phyloP scores from a whole-genome alignment of 805 yeast genomes.

The Ogataea sp. region DNA sequence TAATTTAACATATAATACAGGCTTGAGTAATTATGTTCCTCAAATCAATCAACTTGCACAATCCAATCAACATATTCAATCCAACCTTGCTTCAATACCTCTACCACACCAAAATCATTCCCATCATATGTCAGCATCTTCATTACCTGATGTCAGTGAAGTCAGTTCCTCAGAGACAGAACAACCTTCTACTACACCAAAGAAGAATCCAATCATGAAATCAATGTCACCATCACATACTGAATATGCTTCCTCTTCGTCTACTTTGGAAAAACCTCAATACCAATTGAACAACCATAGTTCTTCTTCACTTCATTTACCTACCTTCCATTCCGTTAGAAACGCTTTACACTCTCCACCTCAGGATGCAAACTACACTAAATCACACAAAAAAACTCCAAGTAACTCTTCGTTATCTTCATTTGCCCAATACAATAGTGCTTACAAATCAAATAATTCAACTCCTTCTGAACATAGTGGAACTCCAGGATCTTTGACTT shows the following conservation, averaged over 20 bases:
- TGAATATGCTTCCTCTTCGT: too few relatives aligned
- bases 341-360: too few relatives aligned
- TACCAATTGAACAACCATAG: background rate
- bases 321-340: slow-evolving; percentile 17
- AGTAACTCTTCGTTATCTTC: background rate
- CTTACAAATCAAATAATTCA: background rate
- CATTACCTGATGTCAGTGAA: too few relatives aligned
- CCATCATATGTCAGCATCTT: too few relatives aligned
- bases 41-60: slow-evolving; percentile 3
- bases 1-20: background rate
- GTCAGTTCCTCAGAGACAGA: too few relatives aligned
- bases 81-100: too few relatives aligned
- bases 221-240: too few relatives aligned
- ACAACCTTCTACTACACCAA: too few relatives aligned
- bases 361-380: too few relatives aligned
- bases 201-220: too few relatives aligned
- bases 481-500: background rate
- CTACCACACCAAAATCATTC: too few relatives aligned
- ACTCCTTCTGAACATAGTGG: background rate
- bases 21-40: background rate
- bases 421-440: background rate
- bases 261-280: background rate
- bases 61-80: slow-evolving; percentile 1
- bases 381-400: background rate
- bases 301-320: slow-evolving; percentile 16